A percentile compares a stretch with the other conserved stretches of the same genome.
These are phyloP conservation scores for Thelonectria blattea DNA, from an alignment of 2,329 filamentous ascomycete genomes.

Conservation along the genomic window DNA sequence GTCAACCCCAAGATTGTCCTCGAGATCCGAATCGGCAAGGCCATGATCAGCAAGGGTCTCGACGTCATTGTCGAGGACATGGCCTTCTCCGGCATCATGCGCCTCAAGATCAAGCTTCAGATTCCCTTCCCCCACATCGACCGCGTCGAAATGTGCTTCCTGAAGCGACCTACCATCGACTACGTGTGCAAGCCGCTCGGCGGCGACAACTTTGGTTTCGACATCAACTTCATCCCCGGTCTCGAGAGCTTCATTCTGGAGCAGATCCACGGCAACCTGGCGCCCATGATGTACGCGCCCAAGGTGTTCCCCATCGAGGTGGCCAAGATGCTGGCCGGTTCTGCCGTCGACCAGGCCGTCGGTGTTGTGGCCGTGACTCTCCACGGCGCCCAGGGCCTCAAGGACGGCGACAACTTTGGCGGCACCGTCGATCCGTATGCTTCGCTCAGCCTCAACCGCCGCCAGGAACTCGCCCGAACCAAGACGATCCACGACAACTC, in stretches of 20 bases:
- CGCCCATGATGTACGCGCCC: constrained; percentile 97
- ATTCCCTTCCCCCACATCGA: constrained; percentile 96
- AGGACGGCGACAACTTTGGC: constrained; percentile 93
- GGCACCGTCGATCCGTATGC: constrained; percentile 92
- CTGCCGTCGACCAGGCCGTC: constrained; percentile 92
- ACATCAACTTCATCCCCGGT: constrained; percentile 98
- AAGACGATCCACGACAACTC: constrained; percentile 85
- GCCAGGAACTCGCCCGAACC: constrained; percentile 82
- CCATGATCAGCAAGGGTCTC: constrained; percentile 94
- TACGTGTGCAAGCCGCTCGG: constrained; percentile 98
- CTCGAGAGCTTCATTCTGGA: constrained; percentile 93
- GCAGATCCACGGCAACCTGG: constrained; percentile 91
- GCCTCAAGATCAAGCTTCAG: constrained; percentile 96
- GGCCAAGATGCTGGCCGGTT: constrained; percentile 96
- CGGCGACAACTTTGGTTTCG: constrained; percentile 93
- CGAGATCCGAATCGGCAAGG: constrained; percentile 93
- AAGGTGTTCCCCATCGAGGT: constrained; percentile 99
- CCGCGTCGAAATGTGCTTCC: constrained; percentile 91
- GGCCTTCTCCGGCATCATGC: constrained; percentile 94
- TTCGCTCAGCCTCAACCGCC: constrained; percentile 81
- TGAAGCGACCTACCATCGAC: constrained; percentile 87
- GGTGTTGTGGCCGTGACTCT: constrained; percentile 91
- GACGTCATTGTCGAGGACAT: constrained; percentile 99
- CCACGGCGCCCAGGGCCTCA: constrained; percentile 88
- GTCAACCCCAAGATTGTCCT: constrained; percentile 96